Base-by-base conservation (phyloP, 2,329 filamentous ascomycete species). In the Bipolaris zeicola region DNA sequence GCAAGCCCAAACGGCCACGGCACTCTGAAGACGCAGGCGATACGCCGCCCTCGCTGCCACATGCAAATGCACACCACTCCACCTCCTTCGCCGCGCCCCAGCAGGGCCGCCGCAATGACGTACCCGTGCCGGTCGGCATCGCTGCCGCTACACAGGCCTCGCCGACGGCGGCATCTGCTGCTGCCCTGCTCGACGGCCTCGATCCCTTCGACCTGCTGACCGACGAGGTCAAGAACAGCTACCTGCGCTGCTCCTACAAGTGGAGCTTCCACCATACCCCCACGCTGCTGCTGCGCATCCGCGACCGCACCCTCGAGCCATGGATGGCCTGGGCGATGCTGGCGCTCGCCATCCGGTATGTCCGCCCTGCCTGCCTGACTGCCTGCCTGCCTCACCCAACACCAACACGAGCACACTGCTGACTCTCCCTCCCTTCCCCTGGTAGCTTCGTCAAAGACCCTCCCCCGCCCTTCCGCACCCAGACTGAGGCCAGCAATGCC, bases 291-390 rank as follows among this genome's bases (percentile, higher is more conserved):
- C 53, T 70, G 62, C 64, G 68, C 18, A 76, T 78, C 28, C 73
- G 72, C 44, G 75, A 76, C 50, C 64, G 71, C 52, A 73, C 73
- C 16, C 64, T 78, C 13, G 76, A 77, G 65, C 60, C 52, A 39
- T 76, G 74, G 68, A 69, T 78, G 58, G 73, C 63, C n/a, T 78
- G 76, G 76, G 75, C 76, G n/a, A 73, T 78, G n/a, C 68, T 78
- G 41, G 75, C 75, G 20, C 68, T 77, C 52, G 72, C 76, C 41
- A 75, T 77, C 38, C 62, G 76, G 75, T 77, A 70, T 44, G 61
- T 42, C 10, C 13, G 18, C 22, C n/a, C 28, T 11, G 26, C 24
- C 24, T 26, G 24, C 33, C 13, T 11, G 5, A n/a, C 4, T 20
- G 20, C 22, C 22, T 24, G 22, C 22, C 26, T 8, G 7, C 26